These are phyloP conservation scores for Pseudoturritis turrita DNA, from an alignment of 345 rosid species.

Conservation along the genomic window DNA sequence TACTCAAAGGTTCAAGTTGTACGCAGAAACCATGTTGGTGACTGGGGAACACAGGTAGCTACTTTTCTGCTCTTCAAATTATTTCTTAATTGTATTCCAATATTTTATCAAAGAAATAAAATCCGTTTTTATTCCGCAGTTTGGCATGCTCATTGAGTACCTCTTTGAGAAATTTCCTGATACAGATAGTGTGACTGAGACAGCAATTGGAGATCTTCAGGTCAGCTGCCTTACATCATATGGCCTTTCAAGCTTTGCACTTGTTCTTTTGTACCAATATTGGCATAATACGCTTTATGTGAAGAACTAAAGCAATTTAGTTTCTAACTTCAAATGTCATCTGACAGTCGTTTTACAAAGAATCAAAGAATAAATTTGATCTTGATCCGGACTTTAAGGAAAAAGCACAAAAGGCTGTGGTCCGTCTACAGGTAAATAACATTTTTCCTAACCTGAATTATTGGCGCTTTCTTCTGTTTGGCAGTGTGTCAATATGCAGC, in stretches of 20 bases:
- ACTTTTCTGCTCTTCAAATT: background rate
- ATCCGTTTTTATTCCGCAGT: conserved; percentile 40
- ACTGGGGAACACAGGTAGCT: conserved; percentile 54
- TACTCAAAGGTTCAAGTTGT: too few species aligned
- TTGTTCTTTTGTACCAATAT: background rate
- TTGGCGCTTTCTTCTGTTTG: background rate
- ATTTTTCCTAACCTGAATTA: background rate
- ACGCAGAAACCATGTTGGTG: too few species aligned
- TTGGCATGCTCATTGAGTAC: conserved; percentile 84
- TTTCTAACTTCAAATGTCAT: conserved; percentile 21
- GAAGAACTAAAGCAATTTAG: background rate
- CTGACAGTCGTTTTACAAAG: conserved; percentile 61
- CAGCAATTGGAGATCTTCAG: conserved; percentile 82
- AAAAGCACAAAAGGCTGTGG: conserved; percentile 76
- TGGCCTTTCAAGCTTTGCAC: background rate
- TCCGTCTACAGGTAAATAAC: conserved; percentile 64
- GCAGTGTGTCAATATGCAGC: background rate
- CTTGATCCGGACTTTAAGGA: conserved; percentile 64
- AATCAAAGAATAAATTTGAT: conserved; percentile 67
- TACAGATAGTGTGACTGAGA: conserved; percentile 48
- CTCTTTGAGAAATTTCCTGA: conserved; percentile 67
- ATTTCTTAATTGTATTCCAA: background rate
- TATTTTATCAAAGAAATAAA: too few species aligned
- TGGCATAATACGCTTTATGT: background rate
- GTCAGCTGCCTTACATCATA: conserved; percentile 34